Base-by-base conservation (phyloP, 2,329 filamentous ascomycete species). In the Akanthomyces muscarius region DNA sequence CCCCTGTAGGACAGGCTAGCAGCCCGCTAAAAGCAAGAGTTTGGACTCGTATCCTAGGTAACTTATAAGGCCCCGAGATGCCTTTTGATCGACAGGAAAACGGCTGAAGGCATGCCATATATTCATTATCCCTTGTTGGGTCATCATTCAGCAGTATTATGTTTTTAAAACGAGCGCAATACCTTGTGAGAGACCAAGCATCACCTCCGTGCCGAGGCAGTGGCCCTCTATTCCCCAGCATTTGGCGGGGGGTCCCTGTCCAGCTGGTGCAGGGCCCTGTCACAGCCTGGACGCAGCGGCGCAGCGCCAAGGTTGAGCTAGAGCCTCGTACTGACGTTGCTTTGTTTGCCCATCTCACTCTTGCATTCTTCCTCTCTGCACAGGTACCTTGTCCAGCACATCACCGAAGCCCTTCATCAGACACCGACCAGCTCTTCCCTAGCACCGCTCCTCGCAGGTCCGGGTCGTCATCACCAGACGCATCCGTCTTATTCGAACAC, bases 251-350 rank as follows among this genome's bases (percentile, higher is more conserved):
- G 36, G 33, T n/a, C 23, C 45, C 30, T 25, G 33, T 16, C 16
- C n/a, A 59, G 44, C 33, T 42, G 44, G 36, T 2, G n/a, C 36
- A 28, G 23, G 33, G 23, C 21, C 21, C 11, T 5, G 42, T 5
- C 42, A 18, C 42, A 45, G 13, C 42, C 21, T 11, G 7, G 42
- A n/a, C 42, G 42, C 42, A 45, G 13, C 42, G 42, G n/a, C n/a
- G 45, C 45, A 23, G 45, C 21, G 21, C 44, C 55, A 58, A 52
- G 57, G 36, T 60, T 25, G 33, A 51, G 57, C 55, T 48, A n/a
- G 30, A 58, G 55, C 55, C 55, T 58, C 30, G 55, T 58, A 38
- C 55, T 58, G 44, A 58, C 44, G 55, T 38, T 58, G n/a, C 28
- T 58, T 13, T 48, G 55, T 58, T 48, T 58, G 55, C 55, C 42